Base-by-base conservation (phyloP, 495 filamentous ascomycete species). In the Neohortaea acidophila region DNA sequence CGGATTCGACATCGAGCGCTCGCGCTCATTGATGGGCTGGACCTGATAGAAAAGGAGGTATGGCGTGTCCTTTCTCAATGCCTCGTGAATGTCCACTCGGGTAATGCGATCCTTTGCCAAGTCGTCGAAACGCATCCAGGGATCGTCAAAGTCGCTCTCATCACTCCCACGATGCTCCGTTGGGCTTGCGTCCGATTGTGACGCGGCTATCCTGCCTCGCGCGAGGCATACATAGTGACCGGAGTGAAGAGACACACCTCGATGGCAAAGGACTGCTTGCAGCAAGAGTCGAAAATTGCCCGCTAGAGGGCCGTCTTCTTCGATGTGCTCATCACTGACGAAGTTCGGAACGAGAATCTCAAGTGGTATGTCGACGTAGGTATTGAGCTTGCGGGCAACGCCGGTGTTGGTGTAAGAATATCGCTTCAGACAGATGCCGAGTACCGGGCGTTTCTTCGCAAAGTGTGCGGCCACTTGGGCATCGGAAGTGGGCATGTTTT, bases 1-100 rank as follows among this genome's bases (percentile, higher is more conserved):
- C 36, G 66, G 61, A 0, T 68, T 57, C n/a, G 39, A 41, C n/a
- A 44, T 40, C 2, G 45, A 40, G 28, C 26, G 27, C 5, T 52
- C 56, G 33, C 81, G 73, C 31, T 80, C 78, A 21, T 79, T 71
- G 44, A 91, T 80, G 0, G 87, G 89, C 24, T 84, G 67, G 26
- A 94, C 85, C 55, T 94, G 87, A 51, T 93, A 97, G 58, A 94
- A 94, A 0, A 97, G 62, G 2, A 97, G 69, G 48, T 97, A 97
- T 3, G 89, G 87, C 44, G 80, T 86, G 53, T 94, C 87, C n/a
- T 77, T 68, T 38, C 70, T 74, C 36, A 94, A 58, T 2, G 72
- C 68, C 41, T 81, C 64, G 34, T 84, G 76, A 38, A 89, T 79
- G 46, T 93, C 78, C 27, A 94, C 74, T 26, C 75, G 60, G 2